Evolutionary conservation across 202 grass and related monocot species (phyloP), one percentile per base, ranked within the genome.

Genomic region (Saccharum hybrid): DNA sequence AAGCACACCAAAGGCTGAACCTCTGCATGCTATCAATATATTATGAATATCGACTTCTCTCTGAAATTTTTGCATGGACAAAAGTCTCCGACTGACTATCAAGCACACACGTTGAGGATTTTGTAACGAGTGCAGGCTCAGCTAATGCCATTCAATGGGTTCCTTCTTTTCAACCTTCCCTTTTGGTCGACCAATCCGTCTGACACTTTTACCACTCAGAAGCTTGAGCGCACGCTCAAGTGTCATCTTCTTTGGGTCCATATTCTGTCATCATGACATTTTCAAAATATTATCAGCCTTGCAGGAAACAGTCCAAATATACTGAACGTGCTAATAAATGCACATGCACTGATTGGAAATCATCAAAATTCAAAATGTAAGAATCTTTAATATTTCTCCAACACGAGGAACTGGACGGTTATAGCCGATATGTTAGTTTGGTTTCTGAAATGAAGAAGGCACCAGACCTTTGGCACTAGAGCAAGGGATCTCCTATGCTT

Each of bases 191-290:
- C 92, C 96, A 71, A 90, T 79, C 70, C 75, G 86, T 86, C 83
- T 98, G 45, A 90, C 92, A 6, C 82, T 88, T 80, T 95, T 98
- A 79, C 92, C 90, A 36, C 3, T 60, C 73, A 98, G 83, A 88
- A 93, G 74, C 87, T 89, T 93, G 74, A 98, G 66, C 75, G 88
- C 92, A 40, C 21, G 62, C 39, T 87, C 77, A 68, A 95, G 77
- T 0, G 96, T 93, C 10, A 98, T 88, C 64, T 86, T 67, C 80
- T 98, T 93, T 0, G 66, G 87, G 75, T 90, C 82, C 18, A 39
- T 19, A 52, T 6, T 85, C 96, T 95, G 90, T 72, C 15, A 59
- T 76, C 56, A 81, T 22, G 51, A 62, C 48, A 88, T 86, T 84
- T 87, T 76, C 18, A 86, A 70, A 33, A 43, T 40, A 80, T 79